Percentiles rank a stretch among this genome's conserved stretches.
phyloP scores from a whole-genome alignment of 805 yeast genomes.

The Saturnispora dispora region DNA sequence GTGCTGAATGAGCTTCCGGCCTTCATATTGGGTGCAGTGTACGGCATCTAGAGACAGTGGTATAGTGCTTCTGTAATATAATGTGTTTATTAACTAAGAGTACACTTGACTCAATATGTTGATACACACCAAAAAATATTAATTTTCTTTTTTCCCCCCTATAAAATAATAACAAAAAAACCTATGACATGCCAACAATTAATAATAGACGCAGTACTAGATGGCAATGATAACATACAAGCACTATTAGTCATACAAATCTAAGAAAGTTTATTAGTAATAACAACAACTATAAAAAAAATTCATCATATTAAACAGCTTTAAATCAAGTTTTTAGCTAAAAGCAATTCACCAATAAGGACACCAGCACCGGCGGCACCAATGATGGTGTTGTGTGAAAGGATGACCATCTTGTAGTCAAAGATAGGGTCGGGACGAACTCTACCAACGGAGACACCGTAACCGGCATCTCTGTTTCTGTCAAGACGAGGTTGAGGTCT shows the following conservation, averaged over 20 bases:
- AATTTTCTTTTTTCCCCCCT: neutral
- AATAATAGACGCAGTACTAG: neutral
- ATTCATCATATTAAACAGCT: neutral
- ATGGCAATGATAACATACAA: neutral
- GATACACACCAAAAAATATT: neutral
- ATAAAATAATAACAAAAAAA: no score
- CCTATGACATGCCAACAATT: neutral
- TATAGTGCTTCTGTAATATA: neutral
- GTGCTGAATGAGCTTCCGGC: constrained; percentile 2
- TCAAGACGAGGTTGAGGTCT: constrained; percentile 98
- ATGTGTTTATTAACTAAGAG: neutral
- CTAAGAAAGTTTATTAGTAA: neutral
- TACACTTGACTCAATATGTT: neutral
- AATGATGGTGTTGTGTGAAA: constrained; percentile 92
- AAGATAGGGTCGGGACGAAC: constrained; percentile 87
- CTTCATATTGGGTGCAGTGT: constrained; percentile 6
- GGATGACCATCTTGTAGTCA: constrained; percentile 93
- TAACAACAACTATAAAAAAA: neutral
- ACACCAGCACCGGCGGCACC: constrained; percentile 99
- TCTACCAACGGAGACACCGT: constrained; percentile 91
- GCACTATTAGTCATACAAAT: neutral
- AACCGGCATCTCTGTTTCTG: constrained; percentile 90
- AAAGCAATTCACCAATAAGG: constrained; percentile 83
- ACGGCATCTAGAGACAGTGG: constrained; percentile 1
- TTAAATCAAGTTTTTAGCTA: constrained; percentile 67